Evolutionary conservation across 1,284 basidiomycete genomes (phyloP), one percentile per base, ranked within the genome.

Genomic region (Austroboletus niveus): DNA sequence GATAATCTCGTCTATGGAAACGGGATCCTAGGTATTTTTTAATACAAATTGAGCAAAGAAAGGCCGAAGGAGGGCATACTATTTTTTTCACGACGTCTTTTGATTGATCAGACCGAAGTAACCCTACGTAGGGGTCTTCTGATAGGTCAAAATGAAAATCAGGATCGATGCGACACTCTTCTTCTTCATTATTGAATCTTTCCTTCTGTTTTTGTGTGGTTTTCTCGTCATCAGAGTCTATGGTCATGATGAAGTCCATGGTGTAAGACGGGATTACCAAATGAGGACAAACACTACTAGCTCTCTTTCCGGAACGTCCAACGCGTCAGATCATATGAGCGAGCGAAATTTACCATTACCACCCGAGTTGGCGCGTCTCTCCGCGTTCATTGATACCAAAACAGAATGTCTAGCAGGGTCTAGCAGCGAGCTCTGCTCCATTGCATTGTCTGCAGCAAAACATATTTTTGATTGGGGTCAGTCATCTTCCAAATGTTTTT

Each of bases 1-100:
- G 62, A 95, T 94, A 58, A 96, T 97, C 64, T 97, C 92, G 71
- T 97, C 92, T 10, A 98, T 87, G 42, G 89, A 92, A 45, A 97
- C 82, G 14, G 88, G 85, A 63, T 82, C 76, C 87, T 92, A 56
- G n/a, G 48, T 20, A 29, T 41, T 38, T 38, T 51, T 56, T 55
- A 42, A 54, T 53, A 39, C 17, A 54, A 51, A 41, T 53, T 45
- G 47, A 40, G 15, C 14, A 38, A 15, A 41, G 35, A 34, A 14
- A 17, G 29, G 8, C 9, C 24, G n/a, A 32, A 42, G 45, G 17
- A 31, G 44, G n/a, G 30, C 85, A 60, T 65, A 92, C 89, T 51
- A 80, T 81, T 65, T 83, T 85, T 66, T 82, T 80, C 11, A 89
- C 78, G 2, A 82, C 57, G 59, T 89, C 85, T 31, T 73, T 65